phyloP scores from a whole-genome alignment of 768 basidiomycete genomes.

The Mycena vulgaris region DNA sequence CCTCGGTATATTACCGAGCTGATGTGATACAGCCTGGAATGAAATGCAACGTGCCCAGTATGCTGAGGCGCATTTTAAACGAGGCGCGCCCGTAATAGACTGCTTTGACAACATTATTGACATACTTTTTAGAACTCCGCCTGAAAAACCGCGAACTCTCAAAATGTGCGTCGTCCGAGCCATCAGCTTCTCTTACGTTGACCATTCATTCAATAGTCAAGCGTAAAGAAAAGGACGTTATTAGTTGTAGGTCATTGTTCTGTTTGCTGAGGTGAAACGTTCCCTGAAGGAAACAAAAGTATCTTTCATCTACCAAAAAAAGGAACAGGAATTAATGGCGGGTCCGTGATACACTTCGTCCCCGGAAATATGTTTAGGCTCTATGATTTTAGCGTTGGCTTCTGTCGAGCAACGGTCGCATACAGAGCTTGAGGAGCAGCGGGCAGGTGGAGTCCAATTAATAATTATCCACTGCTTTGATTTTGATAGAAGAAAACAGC shows the following conservation, averaged over 20 bases:
- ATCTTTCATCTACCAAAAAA: slow-evolving; percentile 39
- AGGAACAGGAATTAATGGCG: slow-evolving; percentile 34
- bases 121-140: slow-evolving; percentile 26
- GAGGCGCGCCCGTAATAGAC: slow-evolving; percentile 17
- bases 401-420: slow-evolving; percentile 30
- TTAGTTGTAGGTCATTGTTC: slow-evolving; percentile 20
- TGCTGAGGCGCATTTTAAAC: slow-evolving; percentile 39
- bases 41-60: slow-evolving; percentile 41
- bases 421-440: slow-evolving; percentile 37
- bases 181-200: neutral
- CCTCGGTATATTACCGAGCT: neutral
- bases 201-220: slow-evolving; percentile 29
- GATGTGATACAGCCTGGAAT: slow-evolving; percentile 32
- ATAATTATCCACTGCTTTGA: neutral
- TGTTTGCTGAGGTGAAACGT: neutral
- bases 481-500: slow-evolving; percentile 12
- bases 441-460: slow-evolving; percentile 19
- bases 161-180: slow-evolving; percentile 27
- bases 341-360: slow-evolving; percentile 13
- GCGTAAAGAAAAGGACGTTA: slow-evolving; percentile 39
- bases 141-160: slow-evolving; percentile 38
- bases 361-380: no score
- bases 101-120: neutral
- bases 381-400: slow-evolving; percentile 36
- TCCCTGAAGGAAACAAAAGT: slow-evolving; percentile 19